Conservation (phyloP, 1,139 yeast genomes). For the Zygosaccharomyces sapae region DNA sequence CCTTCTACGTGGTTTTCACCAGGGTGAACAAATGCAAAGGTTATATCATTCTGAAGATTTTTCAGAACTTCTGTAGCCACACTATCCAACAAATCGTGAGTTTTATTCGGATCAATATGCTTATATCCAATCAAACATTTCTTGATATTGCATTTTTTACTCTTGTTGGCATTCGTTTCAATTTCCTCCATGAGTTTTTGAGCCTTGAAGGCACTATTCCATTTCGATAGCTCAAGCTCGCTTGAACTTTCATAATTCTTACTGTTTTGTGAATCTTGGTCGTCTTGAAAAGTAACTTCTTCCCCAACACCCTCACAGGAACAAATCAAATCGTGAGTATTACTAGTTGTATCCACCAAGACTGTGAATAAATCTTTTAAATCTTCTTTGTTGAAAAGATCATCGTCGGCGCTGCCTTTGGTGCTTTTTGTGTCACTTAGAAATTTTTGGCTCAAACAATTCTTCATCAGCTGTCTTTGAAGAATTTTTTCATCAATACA, state of each 20-base stretch:
- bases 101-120: slow-evolving; percentile 50
- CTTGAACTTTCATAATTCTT: slow-evolving; percentile 26
- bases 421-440: slow-evolving; percentile 43
- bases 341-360: slow-evolving; percentile 49
- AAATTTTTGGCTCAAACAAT: slow-evolving; percentile 72
- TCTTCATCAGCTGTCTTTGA: slow-evolving; percentile 88
- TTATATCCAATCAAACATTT: slow-evolving; percentile 57
- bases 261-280: slow-evolving; percentile 24
- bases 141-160: slow-evolving; percentile 44
- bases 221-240: slow-evolving; percentile 30
- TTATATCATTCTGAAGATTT: slow-evolving; percentile 17
- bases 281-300: slow-evolving; percentile 20
- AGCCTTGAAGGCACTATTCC: slow-evolving; percentile 53
- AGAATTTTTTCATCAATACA: slow-evolving; percentile 91
- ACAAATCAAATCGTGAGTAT: slow-evolving; percentile 84
- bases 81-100: slow-evolving; percentile 20
- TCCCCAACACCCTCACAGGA: slow-evolving; percentile 50
- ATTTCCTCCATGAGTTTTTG: slow-evolving; percentile 38
- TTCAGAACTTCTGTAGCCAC: slow-evolving; percentile 23
- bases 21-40: slow-evolving; percentile 31
- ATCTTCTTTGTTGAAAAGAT: slow-evolving; percentile 59
- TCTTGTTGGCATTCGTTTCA: slow-evolving; percentile 26
- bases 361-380: slow-evolving; percentile 72
- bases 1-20: slow-evolving; percentile 8
- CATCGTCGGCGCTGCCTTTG: slow-evolving; percentile 43